Conservation (phyloP, 495 filamentous ascomycete genomes). For the Neurospora sp. region DNA sequence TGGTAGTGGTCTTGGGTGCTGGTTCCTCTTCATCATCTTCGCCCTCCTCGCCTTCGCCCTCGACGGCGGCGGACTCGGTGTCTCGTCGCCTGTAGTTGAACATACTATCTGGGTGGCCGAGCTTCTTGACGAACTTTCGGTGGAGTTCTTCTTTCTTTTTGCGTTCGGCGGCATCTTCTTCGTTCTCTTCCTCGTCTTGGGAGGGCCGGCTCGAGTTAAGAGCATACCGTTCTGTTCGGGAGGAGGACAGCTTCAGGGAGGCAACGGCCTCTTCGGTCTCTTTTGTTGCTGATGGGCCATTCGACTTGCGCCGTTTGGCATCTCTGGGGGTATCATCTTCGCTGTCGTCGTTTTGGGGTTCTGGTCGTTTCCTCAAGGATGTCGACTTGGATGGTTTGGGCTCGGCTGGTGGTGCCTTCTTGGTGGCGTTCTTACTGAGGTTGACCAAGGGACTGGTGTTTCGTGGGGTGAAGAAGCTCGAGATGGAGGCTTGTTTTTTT, state of each 20-base stretch:
- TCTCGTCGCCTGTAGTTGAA: constrained; percentile 52
- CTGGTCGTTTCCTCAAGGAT: constrained; percentile 31
- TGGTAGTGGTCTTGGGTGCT: constrained; percentile 30
- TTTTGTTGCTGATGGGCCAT: constrained; percentile 3
- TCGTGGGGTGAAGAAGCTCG: constrained; percentile 74
- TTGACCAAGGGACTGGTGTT: constrained; percentile 28
- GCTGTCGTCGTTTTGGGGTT: constrained; percentile 33
- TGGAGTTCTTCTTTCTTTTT: constrained; percentile 62
- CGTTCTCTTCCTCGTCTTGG: constrained; percentile 30
- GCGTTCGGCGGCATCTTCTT: constrained; percentile 36
- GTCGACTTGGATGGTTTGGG: neutral
- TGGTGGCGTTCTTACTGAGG: constrained; percentile 10
- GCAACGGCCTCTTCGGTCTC: constrained; percentile 2
- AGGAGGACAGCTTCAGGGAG: neutral
- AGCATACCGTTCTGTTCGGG: neutral
- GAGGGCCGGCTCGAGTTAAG: constrained; percentile 12
- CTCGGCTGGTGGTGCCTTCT: neutral
- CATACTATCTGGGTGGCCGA: constrained; percentile 75
- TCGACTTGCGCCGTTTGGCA: constrained; percentile 1
- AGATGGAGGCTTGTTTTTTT: constrained; percentile 73
- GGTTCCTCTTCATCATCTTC: constrained; percentile 40
- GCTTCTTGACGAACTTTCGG: constrained; percentile 77
- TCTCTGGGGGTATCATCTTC: constrained; percentile 18
- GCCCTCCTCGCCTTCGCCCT: constrained; percentile 37
- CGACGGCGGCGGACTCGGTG: constrained; percentile 36